A percentile compares a stretch with the other conserved stretches of the same genome.
Conservation (phyloP, 2,329 filamentous ascomycete genomes). For the Herpotrichia juniperi region DNA sequence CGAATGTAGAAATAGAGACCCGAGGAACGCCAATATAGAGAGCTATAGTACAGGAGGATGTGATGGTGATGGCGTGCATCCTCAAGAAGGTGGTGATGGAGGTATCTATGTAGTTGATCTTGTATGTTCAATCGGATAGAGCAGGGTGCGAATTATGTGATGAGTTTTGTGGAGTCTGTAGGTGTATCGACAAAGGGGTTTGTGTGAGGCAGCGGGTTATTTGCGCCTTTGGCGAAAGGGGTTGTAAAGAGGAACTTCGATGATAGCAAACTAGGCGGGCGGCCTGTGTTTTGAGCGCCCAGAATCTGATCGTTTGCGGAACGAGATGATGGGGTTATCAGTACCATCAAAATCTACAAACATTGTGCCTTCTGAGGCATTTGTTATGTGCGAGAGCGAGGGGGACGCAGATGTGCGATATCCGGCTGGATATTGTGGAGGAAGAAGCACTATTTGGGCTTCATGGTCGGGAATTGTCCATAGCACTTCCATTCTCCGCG, state of each 20-base stretch:
- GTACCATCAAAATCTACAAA: conserved; percentile 29
- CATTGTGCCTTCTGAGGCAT: conserved; percentile 19
- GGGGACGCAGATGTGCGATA: conserved; percentile 3
- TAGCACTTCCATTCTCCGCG: conserved; percentile 44
- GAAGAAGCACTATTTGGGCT: conserved; percentile 39
- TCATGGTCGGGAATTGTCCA: conserved; percentile 42
- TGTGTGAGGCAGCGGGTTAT: neutral
- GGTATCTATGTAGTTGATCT: neutral
- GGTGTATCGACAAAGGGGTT: neutral
- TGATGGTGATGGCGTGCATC: neutral
- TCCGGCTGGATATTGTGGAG: conserved; percentile 21
- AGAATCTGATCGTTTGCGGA: conserved; percentile 6
- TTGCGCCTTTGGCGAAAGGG: neutral
- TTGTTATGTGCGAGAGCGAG: neutral
- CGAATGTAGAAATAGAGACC: neutral
- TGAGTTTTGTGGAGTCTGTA: neutral
- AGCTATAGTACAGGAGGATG: neutral
- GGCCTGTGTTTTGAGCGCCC: neutral
- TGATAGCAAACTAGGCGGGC: neutral
- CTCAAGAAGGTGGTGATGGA: neutral
- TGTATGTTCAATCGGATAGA: neutral
- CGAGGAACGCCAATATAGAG: neutral
- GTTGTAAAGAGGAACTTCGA: neutral
- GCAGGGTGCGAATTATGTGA: neutral
- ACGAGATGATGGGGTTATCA: conserved; percentile 10